Evolutionary conservation across 192 early-diverging fungal species (phyloP).

Genomic region (Oehlia diaphana): DNA sequence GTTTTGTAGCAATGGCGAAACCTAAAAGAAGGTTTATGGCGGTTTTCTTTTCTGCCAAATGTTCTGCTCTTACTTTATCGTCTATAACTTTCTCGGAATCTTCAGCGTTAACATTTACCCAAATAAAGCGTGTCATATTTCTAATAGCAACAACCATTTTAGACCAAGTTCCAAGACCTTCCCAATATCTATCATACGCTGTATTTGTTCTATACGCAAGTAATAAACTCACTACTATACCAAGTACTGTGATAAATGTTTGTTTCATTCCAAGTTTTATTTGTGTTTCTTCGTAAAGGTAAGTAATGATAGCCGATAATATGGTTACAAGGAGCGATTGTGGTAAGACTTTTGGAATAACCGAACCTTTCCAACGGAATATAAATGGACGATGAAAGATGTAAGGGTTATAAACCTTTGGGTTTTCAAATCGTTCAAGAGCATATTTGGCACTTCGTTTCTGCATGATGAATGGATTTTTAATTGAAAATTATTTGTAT

Average conservation of each 20-base stretch:
- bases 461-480: too few relatives aligned
- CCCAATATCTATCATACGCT: constrained; percentile 68
- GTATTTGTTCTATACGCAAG: constrained; percentile 28
- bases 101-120: constrained; percentile 54
- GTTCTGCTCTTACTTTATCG: neutral
- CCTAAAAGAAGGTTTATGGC: constrained; percentile 79
- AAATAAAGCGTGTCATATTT: constrained; percentile 75
- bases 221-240: constrained; percentile 14
- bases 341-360: constrained; percentile 1
- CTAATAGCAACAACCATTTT: constrained; percentile 68
- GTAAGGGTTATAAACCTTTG: neutral
- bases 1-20: constrained; percentile 79
- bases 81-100: too few relatives aligned
- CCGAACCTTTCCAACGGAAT: constrained; percentile 9
- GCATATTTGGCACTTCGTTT: neutral
- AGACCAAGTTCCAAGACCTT: constrained; percentile 85
- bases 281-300: neutral
- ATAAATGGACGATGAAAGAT: neutral
- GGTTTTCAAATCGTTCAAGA: neutral
- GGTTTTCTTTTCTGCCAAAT: constrained; percentile 62
- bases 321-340: neutral
- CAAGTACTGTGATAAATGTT: constrained; percentile 10
- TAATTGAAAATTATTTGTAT: too few relatives aligned
- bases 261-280: neutral
- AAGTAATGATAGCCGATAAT: neutral